These are phyloP conservation scores for Sporopachydermia lactativora DNA, from an alignment of 805 yeast genomes.

Conservation along the genomic window DNA sequence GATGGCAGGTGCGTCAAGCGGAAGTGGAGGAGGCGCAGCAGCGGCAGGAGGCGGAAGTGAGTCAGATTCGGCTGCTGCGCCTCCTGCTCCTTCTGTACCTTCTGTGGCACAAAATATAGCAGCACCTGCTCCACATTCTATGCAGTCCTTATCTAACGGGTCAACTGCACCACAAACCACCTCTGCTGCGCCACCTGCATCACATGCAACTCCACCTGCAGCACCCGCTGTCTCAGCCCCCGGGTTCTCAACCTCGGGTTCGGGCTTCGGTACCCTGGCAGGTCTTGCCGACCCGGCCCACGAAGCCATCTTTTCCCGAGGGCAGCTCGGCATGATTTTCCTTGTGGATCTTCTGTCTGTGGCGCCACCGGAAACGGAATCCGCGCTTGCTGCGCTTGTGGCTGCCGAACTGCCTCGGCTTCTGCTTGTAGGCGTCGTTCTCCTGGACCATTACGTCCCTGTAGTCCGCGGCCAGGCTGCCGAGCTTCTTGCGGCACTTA, in stretches of 20 bases:
- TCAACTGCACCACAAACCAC: too few relatives aligned
- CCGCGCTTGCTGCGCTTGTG: background rate
- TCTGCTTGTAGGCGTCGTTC: slow-evolving; percentile 64
- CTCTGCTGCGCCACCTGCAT: too few relatives aligned
- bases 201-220: too few relatives aligned
- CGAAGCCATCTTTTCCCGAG: slow-evolving; percentile 71
- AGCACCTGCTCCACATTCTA: too few relatives aligned
- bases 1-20: too few relatives aligned
- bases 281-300: slow-evolving; percentile 26
- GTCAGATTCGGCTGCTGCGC: too few relatives aligned
- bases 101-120: slow-evolving; percentile 18
- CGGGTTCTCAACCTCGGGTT: too few relatives aligned
- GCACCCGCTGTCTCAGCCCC: too few relatives aligned
- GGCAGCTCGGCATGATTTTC: slow-evolving; percentile 77
- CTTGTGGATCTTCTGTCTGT: slow-evolving; percentile 66
- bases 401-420: slow-evolving; percentile 41
- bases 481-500: slow-evolving; percentile 55
- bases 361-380: slow-evolving; percentile 21
- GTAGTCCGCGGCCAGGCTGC: slow-evolving; percentile 78
- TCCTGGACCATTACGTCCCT: slow-evolving; percentile 77
- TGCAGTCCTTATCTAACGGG: too few relatives aligned
- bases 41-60: too few relatives aligned
- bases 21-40: too few relatives aligned
- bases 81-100: too few relatives aligned
- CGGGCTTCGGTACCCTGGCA: slow-evolving; percentile 4